Percentiles rank a stretch among this genome's conserved stretches.
These are phyloP conservation scores for Zygnema circumcarinatum DNA, from an alignment of 139 green algal species.

Conservation along the genomic window DNA sequence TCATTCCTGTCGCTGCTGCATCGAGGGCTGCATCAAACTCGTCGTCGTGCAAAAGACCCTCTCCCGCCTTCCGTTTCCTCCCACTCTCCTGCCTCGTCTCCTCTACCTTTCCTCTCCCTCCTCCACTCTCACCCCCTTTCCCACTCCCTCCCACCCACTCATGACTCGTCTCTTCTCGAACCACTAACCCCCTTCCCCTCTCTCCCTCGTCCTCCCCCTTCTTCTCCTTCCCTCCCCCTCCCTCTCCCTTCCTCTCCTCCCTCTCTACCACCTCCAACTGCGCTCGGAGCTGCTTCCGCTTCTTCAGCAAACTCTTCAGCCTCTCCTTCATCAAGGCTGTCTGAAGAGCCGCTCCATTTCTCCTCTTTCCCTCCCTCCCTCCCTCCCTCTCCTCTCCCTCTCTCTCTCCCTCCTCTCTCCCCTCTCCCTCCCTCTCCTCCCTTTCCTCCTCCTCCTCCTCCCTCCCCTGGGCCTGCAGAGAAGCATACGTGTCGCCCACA, in stretches of 20 bases:
- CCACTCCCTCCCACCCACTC: background rate
- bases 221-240: background rate
- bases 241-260: slow-evolving; percentile 10
- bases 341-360: background rate
- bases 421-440: no score
- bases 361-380: no score
- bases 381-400: no score
- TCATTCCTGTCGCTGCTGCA: slow-evolving; percentile 23
- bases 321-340: slow-evolving; percentile 11
- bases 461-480: no score
- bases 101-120: background rate
- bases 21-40: slow-evolving; percentile 32
- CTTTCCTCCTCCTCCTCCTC: no score
- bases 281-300: background rate
- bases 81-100: background rate
- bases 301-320: slow-evolving; percentile 18
- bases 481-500: no score
- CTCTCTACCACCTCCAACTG: slow-evolving; percentile 4
- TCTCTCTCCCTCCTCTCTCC: no score
- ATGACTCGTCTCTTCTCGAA: background rate
- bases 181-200: background rate
- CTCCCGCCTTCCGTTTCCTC: slow-evolving; percentile 9
- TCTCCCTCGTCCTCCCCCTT: background rate
- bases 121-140: slow-evolving; percentile 1
- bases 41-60: no score